Evolutionary conservation across 768 basidiomycete genomes (phyloP), one percentile per base, ranked within the genome.

Genomic region (Mycena polygramma): DNA sequence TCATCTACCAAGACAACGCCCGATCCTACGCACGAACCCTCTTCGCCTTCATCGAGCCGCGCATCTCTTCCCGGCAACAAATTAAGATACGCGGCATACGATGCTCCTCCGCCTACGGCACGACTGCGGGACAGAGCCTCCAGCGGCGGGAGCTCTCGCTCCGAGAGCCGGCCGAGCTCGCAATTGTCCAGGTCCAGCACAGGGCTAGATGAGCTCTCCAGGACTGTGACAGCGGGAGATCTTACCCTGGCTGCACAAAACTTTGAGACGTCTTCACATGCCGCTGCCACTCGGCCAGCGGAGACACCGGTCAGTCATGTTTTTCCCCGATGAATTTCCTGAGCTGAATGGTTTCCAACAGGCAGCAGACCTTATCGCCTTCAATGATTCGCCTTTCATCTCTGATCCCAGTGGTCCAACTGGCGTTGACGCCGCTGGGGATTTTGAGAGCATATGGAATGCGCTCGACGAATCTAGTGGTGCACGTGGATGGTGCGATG

Each of bases 61-160:
- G 75, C 78, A 53, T 75, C 76, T 20, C 75, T 77, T 43, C 79
- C 81, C n/a, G 70, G 81, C 17, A 84, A 79, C 70, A 88, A 88
- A 75, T 81, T 94, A 60, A 87, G 91, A 74, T 94, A 94, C 74
- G 82, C 86, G 17, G 90, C 92, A 37, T 94, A 94, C 75, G 92
- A 89, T 26, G 75, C 88, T 2, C 92, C 93, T 26, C 85, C 82
- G 64, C 83, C 84, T 19, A 79, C 84, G 14, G 81, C 83, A n/a
- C 84, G 87, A 46, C 79, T 88, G 17, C 81, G 81, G 22, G 77
- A 78, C 55, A 80, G 84, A 60, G 57, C 75, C 55, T 76, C 78
- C 63, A 78, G 70, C 66, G 74, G 66, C 39, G 79, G 78, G 61
- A 82, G 81, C 68, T 83, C 84, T 3, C 79, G 75, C 11, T 82